These are phyloP conservation scores for Fonsecaea erecta DNA, from an alignment of 2,329 filamentous ascomycete species.

Conservation along the genomic window DNA sequence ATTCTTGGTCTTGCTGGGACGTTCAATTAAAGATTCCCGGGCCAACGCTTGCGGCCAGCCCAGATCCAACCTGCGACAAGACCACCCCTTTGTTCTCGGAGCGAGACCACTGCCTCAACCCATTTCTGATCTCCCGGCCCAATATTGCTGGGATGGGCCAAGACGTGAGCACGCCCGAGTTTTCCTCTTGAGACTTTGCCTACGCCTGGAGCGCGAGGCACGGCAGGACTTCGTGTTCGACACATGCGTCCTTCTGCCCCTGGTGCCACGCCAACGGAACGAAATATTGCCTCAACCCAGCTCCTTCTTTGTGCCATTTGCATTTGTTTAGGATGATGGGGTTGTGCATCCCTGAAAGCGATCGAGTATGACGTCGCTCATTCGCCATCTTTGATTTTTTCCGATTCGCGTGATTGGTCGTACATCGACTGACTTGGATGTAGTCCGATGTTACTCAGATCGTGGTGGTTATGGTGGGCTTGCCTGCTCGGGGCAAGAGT, in stretches of 20 bases:
- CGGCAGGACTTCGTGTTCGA: constrained; percentile 4
- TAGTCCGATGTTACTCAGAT: constrained; percentile 82
- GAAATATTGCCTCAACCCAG: neutral
- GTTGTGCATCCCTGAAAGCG: constrained; percentile 23
- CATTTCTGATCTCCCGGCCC: neutral
- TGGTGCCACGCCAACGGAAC: neutral
- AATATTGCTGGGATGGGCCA: constrained; percentile 17
- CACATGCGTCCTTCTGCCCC: neutral
- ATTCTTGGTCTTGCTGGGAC: constrained; percentile 1
- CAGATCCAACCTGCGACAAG: neutral
- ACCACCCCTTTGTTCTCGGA: neutral
- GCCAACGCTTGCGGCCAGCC: neutral
- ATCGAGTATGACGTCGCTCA: constrained; percentile 24
- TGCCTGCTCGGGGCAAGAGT: constrained; percentile 95
- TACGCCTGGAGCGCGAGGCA: neutral
- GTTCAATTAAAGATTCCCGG: neutral
- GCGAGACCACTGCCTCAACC: neutral
- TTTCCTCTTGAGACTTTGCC: constrained; percentile 18
- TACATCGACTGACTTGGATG: constrained; percentile 22
- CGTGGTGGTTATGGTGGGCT: constrained; percentile 97
- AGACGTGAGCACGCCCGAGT: constrained; percentile 20
- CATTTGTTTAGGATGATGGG: constrained; percentile 17
- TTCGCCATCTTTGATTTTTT: neutral
- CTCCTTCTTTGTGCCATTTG: neutral
- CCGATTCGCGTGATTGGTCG: constrained; percentile 1